Base-by-base conservation (phyloP, 768 basidiomycete genomes). In the Xanthoconium purpureum region DNA sequence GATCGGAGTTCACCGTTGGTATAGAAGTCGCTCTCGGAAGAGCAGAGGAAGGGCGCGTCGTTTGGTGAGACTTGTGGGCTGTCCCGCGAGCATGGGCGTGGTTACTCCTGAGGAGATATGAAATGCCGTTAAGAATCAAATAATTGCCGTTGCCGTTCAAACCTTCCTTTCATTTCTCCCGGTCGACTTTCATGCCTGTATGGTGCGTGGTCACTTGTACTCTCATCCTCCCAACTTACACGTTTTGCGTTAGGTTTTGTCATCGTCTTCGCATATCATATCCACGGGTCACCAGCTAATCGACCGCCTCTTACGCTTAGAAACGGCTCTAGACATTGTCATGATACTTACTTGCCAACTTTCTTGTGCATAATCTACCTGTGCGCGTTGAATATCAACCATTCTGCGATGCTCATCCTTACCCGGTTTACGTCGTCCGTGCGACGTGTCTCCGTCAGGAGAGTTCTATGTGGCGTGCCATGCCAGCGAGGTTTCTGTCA, bases 1-100 rank as follows among this genome's bases (percentile, higher is more conserved):
- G 66, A 8, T 62, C 65, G 32, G 68, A 65, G 45, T 72, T 62
- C 29, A 63, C 62, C 1, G 59, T 68, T 30, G 72, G 70, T 15
- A 55, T 73, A 30, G 71, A 71, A 42, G 66, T 71, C 12, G 66
- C 70, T 24, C 58, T 71, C 18, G 69, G 70, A 55, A 61, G 68
- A 47, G 72, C 70, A 28, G 70, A 71, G 37, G 71, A 73, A 43
- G 70, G 72, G 6, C 61, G 68, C 2, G 63, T 69, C 1, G 56
- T 71, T 20, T 71, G 71, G 69, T 71, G 53, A 69, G n/a, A 49
- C 46, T 36, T 30, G 38, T 44, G 35, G 24, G 32, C 49, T 15
- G 13, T 38, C 43, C n/a, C 46, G 20, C 32, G 35, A 51, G 30
- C 20, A 24, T 14, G 24, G 43, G 40, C 28, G 30, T 20, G 40